Evolutionary conservation across 805 yeast species (phyloP), one percentile per base, ranked within the genome.

Genomic region (Jamesozyma rosinii): DNA sequence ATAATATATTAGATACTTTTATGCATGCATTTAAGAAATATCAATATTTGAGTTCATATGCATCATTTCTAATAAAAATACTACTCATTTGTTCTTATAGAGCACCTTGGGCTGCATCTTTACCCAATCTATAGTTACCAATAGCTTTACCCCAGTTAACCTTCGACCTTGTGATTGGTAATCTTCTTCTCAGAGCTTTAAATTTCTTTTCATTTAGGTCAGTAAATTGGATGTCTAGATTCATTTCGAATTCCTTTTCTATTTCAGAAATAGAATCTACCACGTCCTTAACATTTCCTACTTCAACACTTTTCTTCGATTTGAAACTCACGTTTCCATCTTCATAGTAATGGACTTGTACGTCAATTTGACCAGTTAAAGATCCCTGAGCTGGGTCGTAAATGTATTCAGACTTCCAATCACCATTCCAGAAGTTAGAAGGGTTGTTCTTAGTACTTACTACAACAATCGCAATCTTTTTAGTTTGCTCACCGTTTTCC

Each of bases 71-170:
- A 8, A 32, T 35, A 30, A 11, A n/a, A 17, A 34, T 33, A 39
- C 46, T 40, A 11, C 11, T 6, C 29, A 24, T 6, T 24, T 24
- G 29, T 24, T 24, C 29, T 11, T 24, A 24, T 24, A 24, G 41
- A 56, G 66, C 55, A 41, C 70, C 72, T 42, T 71, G 69, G 10
- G 71, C 81, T 29, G 81, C 88, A 58, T 83, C 89, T 50, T 79
- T 79, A 15, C 97, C 97, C 36, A 90, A 69, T 56, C 86, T 77
- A 66, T 89, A 89, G 59, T 81, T 84, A 15, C 94, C 95, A 53
- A 87, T 85, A 10, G 96, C 86, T 57, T 77, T 84, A 26, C 95
- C 96, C 98, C 98, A 90, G 61, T 86, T 85, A 55, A 90, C 82
- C 61, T 83, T 88, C 15, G 95, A 76, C 59, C 96, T 75, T 18